These are phyloP conservation scores for Isabelozyma pseudorhagii DNA, from an alignment of 805 yeast species.

Conservation along the genomic window DNA sequence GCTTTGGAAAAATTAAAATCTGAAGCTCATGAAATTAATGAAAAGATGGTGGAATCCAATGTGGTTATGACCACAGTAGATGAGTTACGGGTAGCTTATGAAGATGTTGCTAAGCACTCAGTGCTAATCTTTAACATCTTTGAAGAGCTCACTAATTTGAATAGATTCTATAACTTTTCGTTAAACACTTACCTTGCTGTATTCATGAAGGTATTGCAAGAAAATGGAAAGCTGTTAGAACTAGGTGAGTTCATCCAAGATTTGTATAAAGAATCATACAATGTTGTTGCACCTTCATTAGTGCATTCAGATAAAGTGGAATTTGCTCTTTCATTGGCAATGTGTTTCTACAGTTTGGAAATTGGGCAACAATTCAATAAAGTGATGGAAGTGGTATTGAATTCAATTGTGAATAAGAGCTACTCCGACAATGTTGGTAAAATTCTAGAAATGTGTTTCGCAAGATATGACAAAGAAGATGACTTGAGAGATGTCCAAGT, in stretches of 20 bases:
- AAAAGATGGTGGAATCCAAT: conserved; percentile 52
- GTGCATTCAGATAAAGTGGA: conserved; percentile 41
- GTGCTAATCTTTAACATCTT: conserved; percentile 49
- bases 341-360: conserved; percentile 20
- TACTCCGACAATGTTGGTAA: background rate
- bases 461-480: conserved; percentile 4
- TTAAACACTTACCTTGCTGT: background rate
- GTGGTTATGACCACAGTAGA: conserved; percentile 55
- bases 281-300: conserved; percentile 45
- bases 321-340: conserved; percentile 39
- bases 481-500: background rate
- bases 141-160: conserved; percentile 31
- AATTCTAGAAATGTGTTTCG: conserved; percentile 6
- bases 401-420: background rate
- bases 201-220: background rate
- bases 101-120: conserved; percentile 54
- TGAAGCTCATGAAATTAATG: conserved; percentile 54
- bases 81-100: conserved; percentile 42
- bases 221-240: conserved; percentile 4
- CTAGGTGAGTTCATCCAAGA: conserved; percentile 23
- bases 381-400: background rate
- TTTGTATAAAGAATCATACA: conserved; percentile 48
- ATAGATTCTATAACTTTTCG: conserved; percentile 55
- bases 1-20: conserved; percentile 64
- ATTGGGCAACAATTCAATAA: conserved; percentile 14